A percentile compares a stretch with the other conserved stretches of the same genome.
Evolutionary conservation across 306 rosid species (phyloP).

Genomic region (Purshia tridentata): DNA sequence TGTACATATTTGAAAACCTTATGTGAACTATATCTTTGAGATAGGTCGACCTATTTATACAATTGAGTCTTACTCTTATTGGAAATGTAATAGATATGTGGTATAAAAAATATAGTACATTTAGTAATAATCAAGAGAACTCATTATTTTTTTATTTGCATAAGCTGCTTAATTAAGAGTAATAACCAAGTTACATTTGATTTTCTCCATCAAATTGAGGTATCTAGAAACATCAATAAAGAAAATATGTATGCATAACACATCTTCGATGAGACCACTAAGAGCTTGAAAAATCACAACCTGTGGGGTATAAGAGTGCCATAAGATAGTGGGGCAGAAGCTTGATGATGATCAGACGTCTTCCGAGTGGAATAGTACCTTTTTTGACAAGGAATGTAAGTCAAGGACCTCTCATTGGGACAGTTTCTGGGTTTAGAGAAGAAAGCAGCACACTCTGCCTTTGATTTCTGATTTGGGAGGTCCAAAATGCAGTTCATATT

Average conservation of each 20-base stretch:
- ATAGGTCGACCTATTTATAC: too few species aligned
- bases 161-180: neutral
- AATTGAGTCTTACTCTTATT: too few species aligned
- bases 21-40: too few species aligned
- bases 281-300: neutral
- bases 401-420: constrained; percentile 16
- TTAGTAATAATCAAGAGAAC: too few species aligned
- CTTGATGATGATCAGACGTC: neutral
- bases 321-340: constrained; percentile 7
- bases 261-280: too few species aligned
- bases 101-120: too few species aligned
- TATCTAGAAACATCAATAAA: neutral
- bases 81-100: too few species aligned
- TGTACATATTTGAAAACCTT: too few species aligned
- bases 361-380: neutral
- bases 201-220: neutral
- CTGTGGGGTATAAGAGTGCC: constrained; percentile 3
- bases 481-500: constrained; percentile 55
- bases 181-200: neutral
- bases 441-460: constrained; percentile 33
- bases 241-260: neutral
- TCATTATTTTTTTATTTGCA: neutral
- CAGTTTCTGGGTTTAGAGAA: constrained; percentile 25
- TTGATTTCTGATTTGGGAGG: constrained; percentile 41
- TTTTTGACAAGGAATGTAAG: constrained; percentile 41